A percentile compares a stretch with the other conserved stretches of the same genome.
Evolutionary conservation across 768 basidiomycete genomes (phyloP).

Genomic region (Naganishia onofrii): DNA sequence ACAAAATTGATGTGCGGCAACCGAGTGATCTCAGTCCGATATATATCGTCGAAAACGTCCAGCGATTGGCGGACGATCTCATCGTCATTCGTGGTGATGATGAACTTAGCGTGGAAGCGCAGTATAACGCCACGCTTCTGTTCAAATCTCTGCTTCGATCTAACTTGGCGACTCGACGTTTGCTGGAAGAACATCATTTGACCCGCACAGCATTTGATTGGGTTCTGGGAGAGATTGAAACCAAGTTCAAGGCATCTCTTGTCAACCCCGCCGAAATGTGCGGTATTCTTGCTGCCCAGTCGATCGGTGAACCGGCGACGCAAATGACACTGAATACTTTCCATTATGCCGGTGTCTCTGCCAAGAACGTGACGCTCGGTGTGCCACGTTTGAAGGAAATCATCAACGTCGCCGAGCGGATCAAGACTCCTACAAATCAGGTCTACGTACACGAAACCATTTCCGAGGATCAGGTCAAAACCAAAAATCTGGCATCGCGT

Average conservation of each 20-base stretch:
- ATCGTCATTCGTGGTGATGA: constrained; percentile 86
- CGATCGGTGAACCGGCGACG: constrained; percentile 98
- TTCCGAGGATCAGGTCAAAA: constrained; percentile 61
- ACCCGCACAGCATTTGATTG: constrained; percentile 94
- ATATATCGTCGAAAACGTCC: constrained; percentile 77
- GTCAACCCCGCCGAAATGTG: constrained; percentile 99
- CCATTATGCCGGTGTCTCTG: constrained; percentile 99
- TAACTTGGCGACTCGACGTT: constrained; percentile 78
- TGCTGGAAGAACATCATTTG: constrained; percentile 82
- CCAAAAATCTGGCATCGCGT: constrained; percentile 67
- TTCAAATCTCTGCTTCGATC: constrained; percentile 93
- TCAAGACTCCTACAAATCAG: constrained; percentile 95
- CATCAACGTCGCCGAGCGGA: constrained; percentile 97
- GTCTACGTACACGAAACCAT: constrained; percentile 79
- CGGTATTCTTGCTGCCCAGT: constrained; percentile 94
- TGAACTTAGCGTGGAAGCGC: constrained; percentile 68
- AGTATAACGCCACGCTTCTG: constrained; percentile 81
- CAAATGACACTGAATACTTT: constrained; percentile 99
- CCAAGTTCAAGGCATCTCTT: constrained; percentile 89
- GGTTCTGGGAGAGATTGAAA: constrained; percentile 92
- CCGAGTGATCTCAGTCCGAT: constrained; percentile 86
- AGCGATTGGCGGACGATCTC: constrained; percentile 70
- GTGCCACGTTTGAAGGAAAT: constrained; percentile 98
- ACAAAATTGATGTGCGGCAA: constrained; percentile 91
- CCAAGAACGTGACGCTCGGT: constrained; percentile 98